Evolutionary conservation across 495 filamentous ascomycete genomes (phyloP).

Genomic region (Trichoderma gamsii): DNA sequence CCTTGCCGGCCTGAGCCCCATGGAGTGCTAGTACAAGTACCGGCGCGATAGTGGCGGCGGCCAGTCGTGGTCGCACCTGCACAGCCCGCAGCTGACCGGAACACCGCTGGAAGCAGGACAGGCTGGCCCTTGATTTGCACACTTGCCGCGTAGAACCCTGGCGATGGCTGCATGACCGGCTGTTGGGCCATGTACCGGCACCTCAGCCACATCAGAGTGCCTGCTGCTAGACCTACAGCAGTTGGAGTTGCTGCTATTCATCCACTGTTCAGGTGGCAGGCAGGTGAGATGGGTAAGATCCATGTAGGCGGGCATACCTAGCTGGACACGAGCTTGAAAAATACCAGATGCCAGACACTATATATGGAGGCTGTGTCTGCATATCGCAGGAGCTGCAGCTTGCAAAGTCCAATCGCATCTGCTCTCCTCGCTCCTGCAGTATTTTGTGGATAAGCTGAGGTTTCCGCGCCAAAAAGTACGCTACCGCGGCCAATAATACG

Average conservation of each 20-base stretch:
- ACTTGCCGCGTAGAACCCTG: background rate
- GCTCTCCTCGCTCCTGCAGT: no score
- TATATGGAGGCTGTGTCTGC: no score
- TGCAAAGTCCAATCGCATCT: no score
- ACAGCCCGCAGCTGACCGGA: slow-evolving; percentile 6
- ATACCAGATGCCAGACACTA: no score
- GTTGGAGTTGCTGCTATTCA: background rate
- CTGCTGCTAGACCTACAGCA: background rate
- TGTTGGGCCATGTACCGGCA: background rate
- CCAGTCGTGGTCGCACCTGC: background rate
- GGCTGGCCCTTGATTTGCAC: background rate
- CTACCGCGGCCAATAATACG: no score
- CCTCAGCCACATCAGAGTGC: background rate
- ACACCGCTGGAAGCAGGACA: background rate
- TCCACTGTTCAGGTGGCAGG: background rate
- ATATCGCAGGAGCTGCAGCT: no score
- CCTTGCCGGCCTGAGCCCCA: background rate
- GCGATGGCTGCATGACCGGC: background rate
- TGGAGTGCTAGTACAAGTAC: background rate
- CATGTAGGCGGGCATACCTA: no score
- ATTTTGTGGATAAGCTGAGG: no score
- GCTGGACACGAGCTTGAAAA: no score
- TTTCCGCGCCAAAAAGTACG: no score
- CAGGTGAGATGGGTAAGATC: no score
- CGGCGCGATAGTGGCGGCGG: background rate